Evolutionary conservation across 1,284 basidiomycete species (phyloP).

Genomic region (Ustilago loliicola): DNA sequence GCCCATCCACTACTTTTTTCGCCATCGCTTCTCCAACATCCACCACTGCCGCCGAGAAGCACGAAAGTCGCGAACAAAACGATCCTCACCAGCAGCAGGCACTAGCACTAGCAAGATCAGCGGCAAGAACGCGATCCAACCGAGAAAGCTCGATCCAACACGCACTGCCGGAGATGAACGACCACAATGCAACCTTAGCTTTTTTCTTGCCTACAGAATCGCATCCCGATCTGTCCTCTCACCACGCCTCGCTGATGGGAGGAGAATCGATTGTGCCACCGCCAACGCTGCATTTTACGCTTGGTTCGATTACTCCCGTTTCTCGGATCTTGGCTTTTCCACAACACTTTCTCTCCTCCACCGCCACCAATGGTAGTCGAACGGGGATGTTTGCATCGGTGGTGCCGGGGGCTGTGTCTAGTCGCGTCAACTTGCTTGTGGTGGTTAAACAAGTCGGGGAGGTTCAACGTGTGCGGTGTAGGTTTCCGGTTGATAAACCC

Average conservation of each 20-base stretch:
- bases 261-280: constrained; percentile 41
- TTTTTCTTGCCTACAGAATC: background rate
- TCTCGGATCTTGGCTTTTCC: constrained; percentile 28
- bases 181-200: background rate
- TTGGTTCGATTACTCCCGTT: constrained; percentile 23
- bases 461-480: constrained; percentile 6
- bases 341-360: constrained; percentile 11
- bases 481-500: constrained; percentile 8
- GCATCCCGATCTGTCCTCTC: no score
- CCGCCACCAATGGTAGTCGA: background rate
- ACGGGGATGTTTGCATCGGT: background rate
- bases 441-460: constrained; percentile 37
- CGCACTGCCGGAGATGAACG: constrained; percentile 33
- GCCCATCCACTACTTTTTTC: background rate
- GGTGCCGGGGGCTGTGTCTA: background rate
- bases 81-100: background rate
- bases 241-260: background rate
- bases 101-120: background rate
- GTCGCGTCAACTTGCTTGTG: constrained; percentile 29
- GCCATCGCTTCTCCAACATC: background rate
- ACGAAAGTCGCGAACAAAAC: background rate
- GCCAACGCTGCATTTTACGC: constrained; percentile 35
- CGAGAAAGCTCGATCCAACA: no score
- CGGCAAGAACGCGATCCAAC: background rate
- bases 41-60: background rate